Evolutionary conservation across 768 basidiomycete genomes (phyloP), one percentile per base, ranked within the genome.

Genomic region (Grammothele lineata): DNA sequence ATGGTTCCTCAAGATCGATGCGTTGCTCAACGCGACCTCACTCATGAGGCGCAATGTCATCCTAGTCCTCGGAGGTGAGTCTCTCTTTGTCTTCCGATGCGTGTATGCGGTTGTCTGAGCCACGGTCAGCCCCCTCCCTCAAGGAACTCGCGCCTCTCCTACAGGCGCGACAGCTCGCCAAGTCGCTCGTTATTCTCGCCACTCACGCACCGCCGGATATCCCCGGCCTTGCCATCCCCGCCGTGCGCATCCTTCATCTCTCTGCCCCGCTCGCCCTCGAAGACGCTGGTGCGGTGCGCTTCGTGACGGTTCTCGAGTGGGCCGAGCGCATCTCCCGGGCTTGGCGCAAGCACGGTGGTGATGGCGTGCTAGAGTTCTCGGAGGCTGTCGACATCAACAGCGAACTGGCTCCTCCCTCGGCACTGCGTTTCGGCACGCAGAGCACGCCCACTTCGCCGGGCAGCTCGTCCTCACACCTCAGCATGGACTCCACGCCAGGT

Each of bases 151-250:
- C 52, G 8, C 62, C 70, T 0, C 48, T 72, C 18, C 41, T 72
- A 17, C 52, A 60, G 26, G 69, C 70, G 1, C 54, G 62, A 1
- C 59, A 62, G 18, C 65, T 70, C 41, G 57, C 65, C 12, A 55
- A 58, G 37, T 70, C 71, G 2, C 60, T 73, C 25, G 52, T 73
- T 25, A 63, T 73, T 54, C 51, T 73, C 33, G 70, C 65, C 11
- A 63, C 64, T 12, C 66, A 69, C 50, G 45, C 59, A 22, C 62
- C 68, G 2, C 63, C 64, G 0, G 35, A 56, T 1, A 56, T 69
- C 27, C 65, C 66, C 1, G 45, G 55, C 17, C 41, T 54, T 11
- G 48, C 60, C 3, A 60, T 59, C 4, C 65, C 70, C 0, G 54
- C 65, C 4, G 57, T 71, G 10, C 66, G 66, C 45, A 51, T 68